Evolutionary conservation across 352 stramenopile species (phyloP), one percentile per base, ranked within the genome.

Genomic region (Pythium monospermum): DNA sequence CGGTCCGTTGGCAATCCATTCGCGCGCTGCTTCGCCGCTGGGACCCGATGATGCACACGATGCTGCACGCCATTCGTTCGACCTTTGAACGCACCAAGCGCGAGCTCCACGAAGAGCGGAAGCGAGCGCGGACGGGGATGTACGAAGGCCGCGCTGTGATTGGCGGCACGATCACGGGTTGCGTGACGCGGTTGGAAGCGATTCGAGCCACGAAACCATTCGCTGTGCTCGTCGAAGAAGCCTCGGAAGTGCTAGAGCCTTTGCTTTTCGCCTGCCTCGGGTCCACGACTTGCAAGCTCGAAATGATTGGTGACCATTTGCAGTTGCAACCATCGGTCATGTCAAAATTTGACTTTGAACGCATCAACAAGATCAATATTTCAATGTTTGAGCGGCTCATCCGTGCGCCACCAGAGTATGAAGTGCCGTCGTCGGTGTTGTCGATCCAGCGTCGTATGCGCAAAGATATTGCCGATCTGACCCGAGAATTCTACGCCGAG

Each of bases 311-410:
- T 11, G 86, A 96, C 38, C 84, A 96, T 47, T 62, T 86, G 66
- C 85, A 95, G 49, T 64, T 95, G 2, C 80, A 94, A 28, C 86
- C 86, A 6, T 85, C 71, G 6, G 67, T 96, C 11, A 91, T 91
- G 74, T 79, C 76, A 3, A 79, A 75, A 4, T 91, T 88, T 50
- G 83, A 94, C 49, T 96, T 94, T 48, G 76, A 92, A 32, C 52
- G 66, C 19, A 63, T 89, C 6, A 95, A 94, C 65, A 85, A 85
- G 55, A 87, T 96, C 25, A 93, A 94, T 49, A 78, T 92, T 6
- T 94, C 81, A 13, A 85, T 96, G 77, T 96, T 96, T 60, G 78
- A 96, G 57, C 46, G 84, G n/a, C 55, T 96, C 22, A 91, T 96
- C 50, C 68, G 66, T 45, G 75, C 86, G 1, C 83, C 84, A 10